These are phyloP conservation scores for Aspergillus indologenus DNA, from an alignment of 495 filamentous ascomycete genomes.

Conservation along the genomic window DNA sequence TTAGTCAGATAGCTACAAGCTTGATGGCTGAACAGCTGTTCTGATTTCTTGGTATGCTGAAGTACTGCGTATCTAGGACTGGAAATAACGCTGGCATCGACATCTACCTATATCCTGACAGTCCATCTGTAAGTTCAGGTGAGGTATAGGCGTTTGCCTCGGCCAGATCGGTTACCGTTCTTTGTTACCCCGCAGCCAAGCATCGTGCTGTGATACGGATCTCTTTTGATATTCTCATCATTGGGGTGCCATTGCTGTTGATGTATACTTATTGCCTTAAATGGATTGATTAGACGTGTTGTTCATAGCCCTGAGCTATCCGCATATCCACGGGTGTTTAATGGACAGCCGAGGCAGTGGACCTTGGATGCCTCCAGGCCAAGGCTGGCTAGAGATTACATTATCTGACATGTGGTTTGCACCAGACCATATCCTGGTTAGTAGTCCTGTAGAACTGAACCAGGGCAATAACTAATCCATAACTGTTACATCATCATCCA, in stretches of 20 bases:
- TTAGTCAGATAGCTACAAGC: neutral
- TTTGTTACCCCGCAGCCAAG: neutral
- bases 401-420: neutral
- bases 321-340: neutral
- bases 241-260: too few species aligned
- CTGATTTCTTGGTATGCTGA: too few species aligned
- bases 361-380: neutral
- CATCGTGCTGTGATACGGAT: neutral
- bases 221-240: neutral
- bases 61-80: too few species aligned
- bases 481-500: neutral
- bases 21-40: too few species aligned
- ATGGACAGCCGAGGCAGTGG: neutral
- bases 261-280: too few species aligned
- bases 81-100: too few species aligned
- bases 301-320: neutral
- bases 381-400: too few species aligned
- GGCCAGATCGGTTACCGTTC: neutral
- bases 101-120: too few species aligned
- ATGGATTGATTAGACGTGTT: too few species aligned
- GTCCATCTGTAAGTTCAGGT: neutral
- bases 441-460: too few species aligned
- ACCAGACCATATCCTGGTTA: neutral
- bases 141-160: neutral
- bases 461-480: too few species aligned